Evolutionary conservation across 139 green algal species (phyloP).

Genomic region (Astrephomene gubernaculifera): DNA sequence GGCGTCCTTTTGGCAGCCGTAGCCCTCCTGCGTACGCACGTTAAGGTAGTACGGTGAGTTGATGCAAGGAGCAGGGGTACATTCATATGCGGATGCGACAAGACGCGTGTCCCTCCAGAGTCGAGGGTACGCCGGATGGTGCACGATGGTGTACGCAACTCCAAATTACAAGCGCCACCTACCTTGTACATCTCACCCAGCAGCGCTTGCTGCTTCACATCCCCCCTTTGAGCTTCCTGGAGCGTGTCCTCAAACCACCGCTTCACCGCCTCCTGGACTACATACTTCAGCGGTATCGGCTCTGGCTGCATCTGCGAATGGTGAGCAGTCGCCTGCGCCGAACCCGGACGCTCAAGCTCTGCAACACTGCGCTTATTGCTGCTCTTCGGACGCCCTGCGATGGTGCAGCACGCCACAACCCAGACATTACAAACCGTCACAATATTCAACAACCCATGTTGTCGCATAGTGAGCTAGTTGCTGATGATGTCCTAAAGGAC

Average conservation of each 20-base stretch:
- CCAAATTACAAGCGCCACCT: neutral
- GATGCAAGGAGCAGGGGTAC: too few relatives aligned
- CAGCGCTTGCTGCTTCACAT: conserved; percentile 80
- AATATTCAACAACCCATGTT: too few relatives aligned
- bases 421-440: too few relatives aligned
- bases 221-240: conserved; percentile 66
- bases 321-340: neutral
- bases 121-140: neutral
- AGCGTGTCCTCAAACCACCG: conserved; percentile 85
- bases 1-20: conserved; percentile 74
- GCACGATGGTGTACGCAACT: neutral
- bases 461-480: too few relatives aligned
- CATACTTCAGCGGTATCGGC: conserved; percentile 61
- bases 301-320: conserved; percentile 29
- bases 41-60: neutral
- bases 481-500: too few relatives aligned
- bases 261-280: conserved; percentile 77
- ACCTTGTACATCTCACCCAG: conserved; percentile 81
- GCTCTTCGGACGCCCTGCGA: conserved; percentile 31
- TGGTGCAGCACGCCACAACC: too few relatives aligned
- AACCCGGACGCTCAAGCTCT: conserved; percentile 28
- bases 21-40: conserved; percentile 66
- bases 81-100: too few relatives aligned
- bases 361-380: conserved; percentile 26
- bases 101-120: too few relatives aligned